phyloP scores from a whole-genome alignment of 192 early-diverging fungal genomes.

The Pilobolus umbonatus region DNA sequence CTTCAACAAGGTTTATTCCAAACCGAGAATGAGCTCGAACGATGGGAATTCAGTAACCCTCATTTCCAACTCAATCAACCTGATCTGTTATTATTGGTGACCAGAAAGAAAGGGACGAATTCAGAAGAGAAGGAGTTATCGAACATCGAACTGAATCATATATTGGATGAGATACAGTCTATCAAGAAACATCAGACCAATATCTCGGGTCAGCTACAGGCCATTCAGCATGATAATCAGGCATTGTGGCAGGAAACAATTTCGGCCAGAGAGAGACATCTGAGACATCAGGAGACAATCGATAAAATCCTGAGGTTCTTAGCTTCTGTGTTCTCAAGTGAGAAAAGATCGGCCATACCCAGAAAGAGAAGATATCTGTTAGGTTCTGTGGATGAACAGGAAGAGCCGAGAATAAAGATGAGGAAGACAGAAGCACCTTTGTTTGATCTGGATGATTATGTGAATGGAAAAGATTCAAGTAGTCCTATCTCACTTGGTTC shows the following conservation, averaged over 20 bases:
- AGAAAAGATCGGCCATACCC: slow-evolving; percentile 44
- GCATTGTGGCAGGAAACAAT: slow-evolving; percentile 83
- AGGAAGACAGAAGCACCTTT: not conserved
- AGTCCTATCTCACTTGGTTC: not conserved
- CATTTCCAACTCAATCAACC: slow-evolving; percentile 89
- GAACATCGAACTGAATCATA: slow-evolving; percentile 47
- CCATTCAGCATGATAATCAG: slow-evolving; percentile 85
- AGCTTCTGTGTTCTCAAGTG: slow-evolving; percentile 80
- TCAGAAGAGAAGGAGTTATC: slow-evolving; percentile 47
- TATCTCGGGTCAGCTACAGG: slow-evolving; percentile 83
- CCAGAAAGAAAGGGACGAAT: slow-evolving; percentile 70
- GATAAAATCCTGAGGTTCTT: slow-evolving; percentile 94
- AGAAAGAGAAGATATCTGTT: slow-evolving; percentile 44
- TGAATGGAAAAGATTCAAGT: not conserved
- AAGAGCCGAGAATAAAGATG: not conserved
- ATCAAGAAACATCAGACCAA: slow-evolving; percentile 93
- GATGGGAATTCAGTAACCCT: slow-evolving; percentile 88
- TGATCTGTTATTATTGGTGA: slow-evolving; percentile 83
- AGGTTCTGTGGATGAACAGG: slow-evolving; percentile 28
- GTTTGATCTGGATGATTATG: slow-evolving; percentile 1
- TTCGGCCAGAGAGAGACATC: slow-evolving; percentile 70
- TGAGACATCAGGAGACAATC: slow-evolving; percentile 86
- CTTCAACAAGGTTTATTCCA: slow-evolving; percentile 86
- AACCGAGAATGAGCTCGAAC: slow-evolving; percentile 67
- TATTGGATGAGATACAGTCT: slow-evolving; percentile 77